Conservation (phyloP, 768 basidiomycete genomes). For the Flagelloscypha sp. region DNA sequence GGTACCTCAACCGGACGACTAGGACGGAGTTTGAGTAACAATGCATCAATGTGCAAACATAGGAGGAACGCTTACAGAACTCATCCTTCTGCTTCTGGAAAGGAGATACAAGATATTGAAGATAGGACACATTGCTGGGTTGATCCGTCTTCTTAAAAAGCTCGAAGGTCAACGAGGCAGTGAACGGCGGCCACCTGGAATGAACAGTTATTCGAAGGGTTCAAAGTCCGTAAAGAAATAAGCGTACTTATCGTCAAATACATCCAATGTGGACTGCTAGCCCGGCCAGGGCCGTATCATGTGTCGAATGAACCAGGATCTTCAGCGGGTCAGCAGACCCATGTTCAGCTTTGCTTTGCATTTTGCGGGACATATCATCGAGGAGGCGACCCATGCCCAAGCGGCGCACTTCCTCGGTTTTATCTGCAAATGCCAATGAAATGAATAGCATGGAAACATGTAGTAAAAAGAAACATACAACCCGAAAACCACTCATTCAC, state of each 20-base stretch:
- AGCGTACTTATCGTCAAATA: conserved; percentile 59
- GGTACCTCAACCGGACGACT: conserved; percentile 73
- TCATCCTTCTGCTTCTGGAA: conserved; percentile 26
- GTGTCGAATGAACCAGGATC: conserved; percentile 62
- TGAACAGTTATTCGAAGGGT: conserved; percentile 1
- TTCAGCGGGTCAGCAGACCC: conserved; percentile 44
- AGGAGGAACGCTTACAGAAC: conserved; percentile 30
- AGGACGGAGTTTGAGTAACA: conserved; percentile 4
- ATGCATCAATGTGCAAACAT: neutral
- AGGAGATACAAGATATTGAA: conserved; percentile 36
- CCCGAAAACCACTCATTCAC: conserved; percentile 76
- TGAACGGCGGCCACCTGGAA: conserved; percentile 66
- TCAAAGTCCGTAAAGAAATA: neutral
- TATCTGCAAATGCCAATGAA: conserved; percentile 34
- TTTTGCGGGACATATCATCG: conserved; percentile 50
- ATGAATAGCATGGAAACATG: conserved; percentile 11
- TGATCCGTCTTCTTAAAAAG: conserved; percentile 41
- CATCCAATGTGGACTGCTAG: conserved; percentile 58
- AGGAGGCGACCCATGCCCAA: conserved; percentile 75
- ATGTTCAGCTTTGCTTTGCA: conserved; percentile 47
- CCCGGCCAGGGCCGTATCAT: conserved; percentile 65
- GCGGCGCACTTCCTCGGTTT: conserved; percentile 63
- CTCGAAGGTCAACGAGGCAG: conserved; percentile 67
- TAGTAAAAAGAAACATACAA: conserved; percentile 8
- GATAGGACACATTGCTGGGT: conserved; percentile 9